Base-by-base conservation (phyloP, 768 basidiomycete species). In the Pleurotus giganteus region DNA sequence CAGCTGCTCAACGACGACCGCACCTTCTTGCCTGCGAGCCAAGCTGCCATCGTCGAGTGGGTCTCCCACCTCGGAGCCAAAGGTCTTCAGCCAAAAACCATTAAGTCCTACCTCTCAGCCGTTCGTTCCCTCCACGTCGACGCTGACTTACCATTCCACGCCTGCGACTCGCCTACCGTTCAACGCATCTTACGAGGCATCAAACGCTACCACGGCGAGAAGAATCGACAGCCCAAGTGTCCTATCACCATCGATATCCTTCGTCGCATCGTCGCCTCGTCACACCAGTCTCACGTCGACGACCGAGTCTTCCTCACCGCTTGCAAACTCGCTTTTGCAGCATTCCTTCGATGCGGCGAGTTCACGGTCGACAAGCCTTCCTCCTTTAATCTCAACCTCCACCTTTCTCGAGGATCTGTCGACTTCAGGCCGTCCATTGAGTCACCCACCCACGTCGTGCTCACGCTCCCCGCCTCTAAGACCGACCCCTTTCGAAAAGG, bases 1-100 rank as follows among this genome's bases (percentile, higher is more conserved):
- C 37, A 63, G 17, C 58, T 54, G 31, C 27, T 41, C 19, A 34
- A 53, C 2, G 51, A 58, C 4, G 60, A 64, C 26, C 5, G 28
- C 1, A 49, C 39, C 23, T 17, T 46, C 51, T 50, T 67, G 28
- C 65, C 66, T 0, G 62, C 66, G 12, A 31, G 54, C 1, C 28
- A 60, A 17, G 1, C 6, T 6, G 61, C 58, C 0, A 55, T 69
- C 44, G 39, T 63, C 5, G 52, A 64, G 19, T 70, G 63, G 65
- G 52, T 69, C 6, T 36, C 47, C 4, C 47, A 5, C 31, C 64
- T 67, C 13, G 60, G 49, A 0, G 55, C 42, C 6, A 12, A 44
- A 0, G 39, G 19, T 0, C 51, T 64, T 12, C 53, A 63, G 26
- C 61, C 58, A 19, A 58, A 53, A n/a, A n/a, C n/a, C n/a, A n/a